A percentile compares a stretch with the other conserved stretches of the same genome.
phyloP scores from a whole-genome alignment of 2,329 filamentous ascomycete genomes.

The Aspergillus pseudoterreus region DNA sequence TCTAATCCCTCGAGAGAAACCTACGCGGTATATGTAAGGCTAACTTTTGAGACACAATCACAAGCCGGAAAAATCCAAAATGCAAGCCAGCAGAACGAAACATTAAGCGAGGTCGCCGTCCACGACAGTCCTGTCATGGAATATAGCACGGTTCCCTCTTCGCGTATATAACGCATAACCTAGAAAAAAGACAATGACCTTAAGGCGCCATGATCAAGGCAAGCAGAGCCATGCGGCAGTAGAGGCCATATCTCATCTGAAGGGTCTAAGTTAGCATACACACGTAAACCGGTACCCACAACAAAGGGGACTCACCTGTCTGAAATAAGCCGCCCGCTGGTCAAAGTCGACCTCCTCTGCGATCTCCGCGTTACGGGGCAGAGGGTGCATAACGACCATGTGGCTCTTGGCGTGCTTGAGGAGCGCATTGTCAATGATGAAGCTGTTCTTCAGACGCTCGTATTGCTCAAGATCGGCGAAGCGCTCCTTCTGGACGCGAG shows the following conservation, averaged over 20 bases:
- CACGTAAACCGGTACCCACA: not conserved
- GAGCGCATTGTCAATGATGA: slow-evolving; percentile 85
- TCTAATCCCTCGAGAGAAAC: slow-evolving; percentile 23
- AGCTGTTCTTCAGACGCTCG: slow-evolving; percentile 81
- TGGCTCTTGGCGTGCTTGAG: slow-evolving; percentile 87
- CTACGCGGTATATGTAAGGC: slow-evolving; percentile 30
- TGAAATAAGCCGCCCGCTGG: slow-evolving; percentile 93
- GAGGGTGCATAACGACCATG: slow-evolving; percentile 93
- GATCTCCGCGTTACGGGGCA: slow-evolving; percentile 91
- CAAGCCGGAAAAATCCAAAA: slow-evolving; percentile 15
- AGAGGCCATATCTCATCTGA: slow-evolving; percentile 95
- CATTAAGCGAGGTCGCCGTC: slow-evolving; percentile 16
- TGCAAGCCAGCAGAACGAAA: slow-evolving; percentile 13
- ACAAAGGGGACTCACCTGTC: slow-evolving; percentile 71
- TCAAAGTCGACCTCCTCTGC: slow-evolving; percentile 97
- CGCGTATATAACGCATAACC: slow-evolving; percentile 9
- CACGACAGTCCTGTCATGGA: slow-evolving; percentile 14
- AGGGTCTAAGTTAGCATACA: slow-evolving; percentile 40
- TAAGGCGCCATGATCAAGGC: slow-evolving; percentile 77
- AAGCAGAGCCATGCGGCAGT: slow-evolving; percentile 95
- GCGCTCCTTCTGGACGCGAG: slow-evolving; percentile 91
- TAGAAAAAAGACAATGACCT: slow-evolving; percentile 11
- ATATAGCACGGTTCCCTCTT: slow-evolving; percentile 10
- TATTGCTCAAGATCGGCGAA: slow-evolving; percentile 80
- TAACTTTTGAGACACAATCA: slow-evolving; percentile 26